phyloP scores from a whole-genome alignment of 768 basidiomycete genomes.

The Mycena filopes region DNA sequence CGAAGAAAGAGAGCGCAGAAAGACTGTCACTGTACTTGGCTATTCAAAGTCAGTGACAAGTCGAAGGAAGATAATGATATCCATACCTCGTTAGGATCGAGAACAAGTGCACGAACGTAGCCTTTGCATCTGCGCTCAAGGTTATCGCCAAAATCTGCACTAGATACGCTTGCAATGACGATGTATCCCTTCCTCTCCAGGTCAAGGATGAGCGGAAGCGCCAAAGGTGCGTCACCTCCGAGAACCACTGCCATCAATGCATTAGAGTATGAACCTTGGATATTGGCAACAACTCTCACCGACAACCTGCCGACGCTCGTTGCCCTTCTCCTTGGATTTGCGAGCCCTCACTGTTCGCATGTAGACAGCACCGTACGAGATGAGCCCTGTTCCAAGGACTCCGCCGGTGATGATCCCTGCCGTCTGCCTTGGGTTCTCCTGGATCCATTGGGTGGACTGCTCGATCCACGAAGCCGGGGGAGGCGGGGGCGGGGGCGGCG shows the following conservation, averaged over 20 bases:
- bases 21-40: constrained; percentile 78
- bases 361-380: constrained; percentile 60
- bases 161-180: constrained; percentile 82
- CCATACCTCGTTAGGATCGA: constrained; percentile 81
- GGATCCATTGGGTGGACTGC: constrained; percentile 61
- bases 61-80: background rate
- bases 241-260: constrained; percentile 67
- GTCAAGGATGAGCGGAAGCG: constrained; percentile 75
- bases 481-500: constrained; percentile 71
- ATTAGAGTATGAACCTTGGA: constrained; percentile 5
- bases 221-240: constrained; percentile 81
- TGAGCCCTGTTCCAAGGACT: constrained; percentile 65
- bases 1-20: constrained; percentile 84
- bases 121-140: constrained; percentile 78
- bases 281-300: constrained; percentile 54
- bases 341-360: constrained; percentile 46
- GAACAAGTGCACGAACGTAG: constrained; percentile 82
- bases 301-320: constrained; percentile 73
- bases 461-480: constrained; percentile 59
- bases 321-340: constrained; percentile 58
- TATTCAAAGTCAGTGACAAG: constrained; percentile 40
- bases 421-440: constrained; percentile 69
- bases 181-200: constrained; percentile 86
- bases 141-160: constrained; percentile 68
- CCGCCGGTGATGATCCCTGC: constrained; percentile 65